Conservation (phyloP, 176 grass and related monocot genomes). For the Musa itinerans region DNA sequence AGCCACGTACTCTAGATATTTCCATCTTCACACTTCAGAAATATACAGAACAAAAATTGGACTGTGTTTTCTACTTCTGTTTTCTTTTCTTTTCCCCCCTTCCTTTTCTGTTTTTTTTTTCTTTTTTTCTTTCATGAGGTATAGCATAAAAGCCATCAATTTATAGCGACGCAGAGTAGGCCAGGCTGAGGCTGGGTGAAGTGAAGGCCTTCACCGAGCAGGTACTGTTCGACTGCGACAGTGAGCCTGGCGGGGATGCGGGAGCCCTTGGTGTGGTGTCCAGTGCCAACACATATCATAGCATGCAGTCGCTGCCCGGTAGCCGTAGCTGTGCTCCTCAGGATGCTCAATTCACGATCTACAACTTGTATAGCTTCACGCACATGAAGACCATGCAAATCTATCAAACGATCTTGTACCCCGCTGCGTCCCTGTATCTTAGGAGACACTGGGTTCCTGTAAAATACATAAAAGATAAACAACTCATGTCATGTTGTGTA, state of each 20-base stretch:
- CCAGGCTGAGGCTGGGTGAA: slow-evolving; percentile 85
- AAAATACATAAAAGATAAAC: slow-evolving; percentile 2
- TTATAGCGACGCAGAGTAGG: slow-evolving; percentile 62
- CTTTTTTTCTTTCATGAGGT: background rate
- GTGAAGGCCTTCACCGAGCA: slow-evolving; percentile 64
- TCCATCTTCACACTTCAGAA: background rate
- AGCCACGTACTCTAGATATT: background rate
- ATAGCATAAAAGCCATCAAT: slow-evolving; percentile 42
- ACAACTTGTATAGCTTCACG: slow-evolving; percentile 74
- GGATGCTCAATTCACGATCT: slow-evolving; percentile 47
- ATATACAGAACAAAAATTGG: slow-evolving; percentile 16
- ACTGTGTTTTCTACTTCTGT: slow-evolving; percentile 3
- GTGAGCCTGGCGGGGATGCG: slow-evolving; percentile 72
- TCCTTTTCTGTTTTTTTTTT: slow-evolving; percentile 17
- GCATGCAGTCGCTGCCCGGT: slow-evolving; percentile 63
- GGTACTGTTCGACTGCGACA: slow-evolving; percentile 69
- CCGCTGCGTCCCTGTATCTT: slow-evolving; percentile 9
- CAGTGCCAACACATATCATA: slow-evolving; percentile 83
- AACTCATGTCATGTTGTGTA: background rate
- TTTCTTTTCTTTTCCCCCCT: slow-evolving; percentile 4
- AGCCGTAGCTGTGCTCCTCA: slow-evolving; percentile 45
- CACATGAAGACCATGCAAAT: slow-evolving; percentile 84
- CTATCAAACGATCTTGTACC: slow-evolving; percentile 55
- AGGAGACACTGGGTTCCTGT: slow-evolving; percentile 53
- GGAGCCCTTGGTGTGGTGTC: slow-evolving; percentile 90